Evolutionary conservation across 2,329 filamentous ascomycete species (phyloP).

Genomic region (Onygena corvina): DNA sequence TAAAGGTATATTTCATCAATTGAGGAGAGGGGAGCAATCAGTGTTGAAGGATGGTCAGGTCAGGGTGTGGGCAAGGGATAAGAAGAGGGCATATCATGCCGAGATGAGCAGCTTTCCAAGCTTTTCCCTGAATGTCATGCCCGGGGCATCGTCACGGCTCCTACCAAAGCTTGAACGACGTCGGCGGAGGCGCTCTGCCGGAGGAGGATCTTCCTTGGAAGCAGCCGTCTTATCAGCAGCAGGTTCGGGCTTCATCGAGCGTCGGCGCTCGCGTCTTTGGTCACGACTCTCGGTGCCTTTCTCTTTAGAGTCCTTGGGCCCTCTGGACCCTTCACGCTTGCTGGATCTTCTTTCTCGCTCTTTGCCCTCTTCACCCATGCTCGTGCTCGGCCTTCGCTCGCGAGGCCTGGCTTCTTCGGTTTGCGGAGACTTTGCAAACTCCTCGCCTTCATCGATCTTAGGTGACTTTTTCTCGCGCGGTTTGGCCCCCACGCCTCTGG

Average conservation of each 20-base stretch:
- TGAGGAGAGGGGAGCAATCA: too few species aligned
- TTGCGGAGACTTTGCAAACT: neutral
- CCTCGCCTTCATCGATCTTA: neutral
- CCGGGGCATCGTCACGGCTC: neutral
- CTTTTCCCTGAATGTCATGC: conserved; percentile 6
- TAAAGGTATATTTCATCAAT: too few species aligned
- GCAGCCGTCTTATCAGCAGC: neutral
- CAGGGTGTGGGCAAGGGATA: too few species aligned
- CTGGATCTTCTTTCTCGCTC: neutral
- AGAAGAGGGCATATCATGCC: conserved; percentile 1
- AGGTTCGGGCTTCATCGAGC: neutral
- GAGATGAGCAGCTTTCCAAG: neutral
- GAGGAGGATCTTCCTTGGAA: neutral
- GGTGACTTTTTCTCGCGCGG: neutral
- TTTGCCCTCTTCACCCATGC: neutral
- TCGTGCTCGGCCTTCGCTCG: conserved; percentile 1
- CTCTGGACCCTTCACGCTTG: neutral
- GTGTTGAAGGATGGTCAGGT: too few species aligned
- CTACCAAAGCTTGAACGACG: neutral
- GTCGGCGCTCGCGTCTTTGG: conserved; percentile 3
- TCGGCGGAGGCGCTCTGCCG: neutral
- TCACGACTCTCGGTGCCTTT: neutral
- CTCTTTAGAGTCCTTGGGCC: conserved; percentile 1
- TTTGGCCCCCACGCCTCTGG: neutral
- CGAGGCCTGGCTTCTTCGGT: neutral